Evolutionary conservation across 2,329 filamentous ascomycete species (phyloP), one percentile per base, ranked within the genome.

Genomic region (Cryoendolithus antarcticus): DNA sequence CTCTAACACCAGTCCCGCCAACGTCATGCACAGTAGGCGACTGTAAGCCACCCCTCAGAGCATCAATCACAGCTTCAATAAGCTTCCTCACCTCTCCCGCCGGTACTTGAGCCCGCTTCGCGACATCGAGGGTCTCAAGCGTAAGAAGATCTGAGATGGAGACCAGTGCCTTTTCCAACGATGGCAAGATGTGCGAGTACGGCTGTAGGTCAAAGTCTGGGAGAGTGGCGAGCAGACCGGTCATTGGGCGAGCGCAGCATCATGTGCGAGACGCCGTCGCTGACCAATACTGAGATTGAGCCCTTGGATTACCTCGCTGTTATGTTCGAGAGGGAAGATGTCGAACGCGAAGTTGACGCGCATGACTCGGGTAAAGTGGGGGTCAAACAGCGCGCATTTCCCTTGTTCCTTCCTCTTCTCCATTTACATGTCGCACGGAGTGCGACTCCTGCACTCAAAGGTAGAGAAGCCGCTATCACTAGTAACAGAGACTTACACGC

Each of bases 61-160:
- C 65, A 48, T 85, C 80, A 28, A 94, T 64, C 27, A 94, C 65
- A 39, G 78, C 77, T 40, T 72, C 70, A 45, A 76, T 72, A 29
- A 96, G 69, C 44, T 78, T 76, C 60, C 80, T 82, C 50, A 95
- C 70, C 55, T 95, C 86, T 30, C 81, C 71, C 6, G 89, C 68
- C 2, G 89, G 86, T 11, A 94, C 69, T 47, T 81, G 79, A 36
- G 86, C 88, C 58, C 85, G 81, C 65, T 83, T 91, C 41, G 86
- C 86, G 48, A 96, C 75, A 55, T 94, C 82, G 44, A 79, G 70
- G 3, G 80, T 72, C 55, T 94, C 84, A 45, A 93, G 77, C 2
- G 84, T 84, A 52, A 98, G 71, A 35, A 98, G 73, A 58, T 98
- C 91, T 51, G 77, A 78, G 27, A 82, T 83, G 19, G 82, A 82